Evolutionary conservation across 495 filamentous ascomycete genomes (phyloP).

Genomic region (Monascus purpureus): DNA sequence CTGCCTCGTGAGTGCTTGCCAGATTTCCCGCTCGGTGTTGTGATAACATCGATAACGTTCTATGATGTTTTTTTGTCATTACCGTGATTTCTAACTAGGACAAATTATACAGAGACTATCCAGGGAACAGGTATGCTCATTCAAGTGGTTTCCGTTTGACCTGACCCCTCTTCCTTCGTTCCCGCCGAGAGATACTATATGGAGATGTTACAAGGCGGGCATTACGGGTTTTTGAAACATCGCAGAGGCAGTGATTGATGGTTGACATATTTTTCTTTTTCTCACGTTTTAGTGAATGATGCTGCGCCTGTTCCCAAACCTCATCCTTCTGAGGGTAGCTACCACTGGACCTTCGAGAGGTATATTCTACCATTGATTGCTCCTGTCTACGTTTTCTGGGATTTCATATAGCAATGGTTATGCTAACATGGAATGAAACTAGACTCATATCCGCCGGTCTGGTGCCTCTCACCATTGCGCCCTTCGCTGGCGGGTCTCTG

Average conservation of each 20-base stretch:
- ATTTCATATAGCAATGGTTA: background rate
- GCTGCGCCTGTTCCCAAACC: constrained; percentile 58
- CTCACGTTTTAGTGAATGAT: constrained; percentile 59
- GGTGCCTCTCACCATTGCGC: constrained; percentile 74
- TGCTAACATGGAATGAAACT: background rate
- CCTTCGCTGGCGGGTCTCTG: constrained; percentile 80
- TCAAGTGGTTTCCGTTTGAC: too few species aligned
- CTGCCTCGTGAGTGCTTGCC: constrained; percentile 57
- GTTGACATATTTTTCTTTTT: constrained; percentile 10
- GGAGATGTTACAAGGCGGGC: too few species aligned
- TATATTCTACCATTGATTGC: constrained; percentile 20
- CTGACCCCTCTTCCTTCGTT: background rate
- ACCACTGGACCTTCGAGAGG: constrained; percentile 98
- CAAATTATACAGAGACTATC: constrained; percentile 45
- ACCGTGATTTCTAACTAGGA: background rate
- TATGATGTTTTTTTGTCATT: background rate
- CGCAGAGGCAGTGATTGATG: background rate
- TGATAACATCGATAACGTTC: background rate
- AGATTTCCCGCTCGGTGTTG: constrained; percentile 3
- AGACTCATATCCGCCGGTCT: constrained; percentile 62
- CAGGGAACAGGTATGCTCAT: constrained; percentile 61
- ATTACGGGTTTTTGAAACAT: too few species aligned
- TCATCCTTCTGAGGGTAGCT: constrained; percentile 71
- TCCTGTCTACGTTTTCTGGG: background rate
- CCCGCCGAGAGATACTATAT: too few species aligned